A percentile compares a stretch with the other conserved stretches of the same genome.
phyloP scores from a whole-genome alignment of 2,329 filamentous ascomycete genomes.

The Colletotrichum cereale region DNA sequence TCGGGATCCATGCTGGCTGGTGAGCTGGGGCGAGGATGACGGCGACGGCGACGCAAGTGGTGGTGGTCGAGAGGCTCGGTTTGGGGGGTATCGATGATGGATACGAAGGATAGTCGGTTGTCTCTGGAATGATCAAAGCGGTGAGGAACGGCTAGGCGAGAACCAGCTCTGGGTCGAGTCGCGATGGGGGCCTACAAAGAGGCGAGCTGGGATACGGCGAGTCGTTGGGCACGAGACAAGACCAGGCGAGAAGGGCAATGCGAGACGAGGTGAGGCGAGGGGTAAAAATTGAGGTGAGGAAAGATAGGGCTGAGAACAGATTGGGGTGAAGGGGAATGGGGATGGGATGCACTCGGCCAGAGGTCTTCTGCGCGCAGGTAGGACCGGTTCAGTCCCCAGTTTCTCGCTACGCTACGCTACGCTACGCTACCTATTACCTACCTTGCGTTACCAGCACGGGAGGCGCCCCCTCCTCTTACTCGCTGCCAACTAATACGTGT shows the following conservation, averaged over 20 bases:
- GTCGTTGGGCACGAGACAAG: conserved; percentile 39
- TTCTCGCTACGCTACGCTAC: conserved; percentile 19
- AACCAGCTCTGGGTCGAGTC: conserved; percentile 38
- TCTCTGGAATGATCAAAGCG: conserved; percentile 29
- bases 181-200: conserved; percentile 36
- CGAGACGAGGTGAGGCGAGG: conserved; percentile 36
- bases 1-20: conserved; percentile 62
- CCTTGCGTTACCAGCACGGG: conserved; percentile 2
- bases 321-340: conserved; percentile 40
- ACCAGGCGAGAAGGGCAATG: conserved; percentile 30
- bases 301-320: conserved; percentile 46
- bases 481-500: conserved; percentile 6
- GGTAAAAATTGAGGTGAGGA: conserved; percentile 41
- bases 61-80: conserved; percentile 21
- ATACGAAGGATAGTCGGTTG: conserved; percentile 6
- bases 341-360: conserved; percentile 41
- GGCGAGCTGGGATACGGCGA: conserved; percentile 33
- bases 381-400: conserved; percentile 14
- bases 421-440: not conserved
- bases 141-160: conserved; percentile 32
- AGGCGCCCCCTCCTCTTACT: not conserved
- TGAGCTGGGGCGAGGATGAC: conserved; percentile 9
- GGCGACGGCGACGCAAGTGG: conserved; percentile 16
- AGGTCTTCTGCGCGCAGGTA: conserved; percentile 9
- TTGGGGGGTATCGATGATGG: conserved; percentile 36